Conservation (phyloP, 2,329 filamentous ascomycete genomes). For the Penicillium palitans region DNA sequence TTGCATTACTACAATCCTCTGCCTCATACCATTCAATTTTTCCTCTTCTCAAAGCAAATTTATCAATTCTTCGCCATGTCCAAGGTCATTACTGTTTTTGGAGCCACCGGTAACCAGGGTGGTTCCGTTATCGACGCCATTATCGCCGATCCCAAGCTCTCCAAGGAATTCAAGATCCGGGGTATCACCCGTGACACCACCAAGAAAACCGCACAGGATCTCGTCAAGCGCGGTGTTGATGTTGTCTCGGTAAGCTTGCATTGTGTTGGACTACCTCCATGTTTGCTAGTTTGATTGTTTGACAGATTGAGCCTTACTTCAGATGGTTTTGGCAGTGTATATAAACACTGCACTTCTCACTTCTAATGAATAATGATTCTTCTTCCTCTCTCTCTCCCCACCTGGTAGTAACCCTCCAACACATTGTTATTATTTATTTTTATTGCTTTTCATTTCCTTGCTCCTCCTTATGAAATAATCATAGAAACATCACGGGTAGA, state of each 20-base stretch:
- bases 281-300: no score
- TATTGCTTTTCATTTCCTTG: not conserved
- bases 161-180: slow-evolving; percentile 50
- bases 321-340: no score
- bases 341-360: no score
- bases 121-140: slow-evolving; percentile 29
- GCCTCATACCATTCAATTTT: not conserved
- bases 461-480: not conserved
- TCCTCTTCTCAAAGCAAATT: not conserved
- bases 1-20: not conserved
- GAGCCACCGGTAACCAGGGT: slow-evolving; percentile 23
- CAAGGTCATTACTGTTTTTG: slow-evolving; percentile 35
- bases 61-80: not conserved
- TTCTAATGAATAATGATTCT: no score
- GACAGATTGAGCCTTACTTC: no score
- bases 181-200: slow-evolving; percentile 52
- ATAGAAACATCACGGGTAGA: not conserved
- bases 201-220: slow-evolving; percentile 32
- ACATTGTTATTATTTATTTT: not conserved
- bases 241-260: slow-evolving; percentile 30
- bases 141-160: slow-evolving; percentile 48
- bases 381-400: no score
- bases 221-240: slow-evolving; percentile 36
- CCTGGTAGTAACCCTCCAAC: no score
- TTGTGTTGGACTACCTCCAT: no score